Base-by-base conservation (phyloP, 2,329 filamentous ascomycete species). In the Pochonia chlamydosporia region DNA sequence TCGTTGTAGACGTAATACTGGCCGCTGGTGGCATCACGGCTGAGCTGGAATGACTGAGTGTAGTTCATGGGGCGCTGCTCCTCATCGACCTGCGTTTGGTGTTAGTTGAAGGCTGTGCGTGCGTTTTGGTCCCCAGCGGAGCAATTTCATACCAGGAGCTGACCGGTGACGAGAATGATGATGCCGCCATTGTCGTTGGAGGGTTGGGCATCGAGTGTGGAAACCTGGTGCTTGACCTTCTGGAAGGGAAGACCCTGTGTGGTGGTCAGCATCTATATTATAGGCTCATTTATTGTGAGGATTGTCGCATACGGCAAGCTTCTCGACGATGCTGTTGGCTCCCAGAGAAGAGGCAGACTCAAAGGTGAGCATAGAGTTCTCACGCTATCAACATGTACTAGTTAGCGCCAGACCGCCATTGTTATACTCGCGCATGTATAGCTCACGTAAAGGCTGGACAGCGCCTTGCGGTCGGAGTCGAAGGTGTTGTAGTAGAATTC, bases 1-100 rank as follows among this genome's bases (percentile, higher is more conserved):
- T 97, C 92, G 76, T 97, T 96, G 74, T 84, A 85, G 65, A 97
- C 87, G 67, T 81, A 96, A 75, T 86, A 96, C 70, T 77, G 82
- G 58, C 82, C 85, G 24, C 28, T 49, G 44, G 70, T 70, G 43
- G 69, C 69, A 47, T 89, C 85, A 51, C 82, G 84, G 55, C 82
- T 69, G 53, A 97, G 84, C 69, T 95, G 87, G 80, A 97, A 97
- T 48, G 80, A 73, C 73, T 97, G 91, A 48, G 84, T 84, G 73
- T 91, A 99, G 78, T 81, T 90, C 85, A 96, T 93, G 39, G 89
- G 88, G 61, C 82, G 82, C 66, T 87, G 76, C 70, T 90, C 83
- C 57, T 91, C 90, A 55, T 96, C 89, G 59, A 95, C 84, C 89
- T 95, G 51, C 39, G 36, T 14, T 2, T 7, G 18, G 3, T 40